phyloP scores from a whole-genome alignment of 2,329 filamentous ascomycete genomes.

The Aspergillus thermomutatus region DNA sequence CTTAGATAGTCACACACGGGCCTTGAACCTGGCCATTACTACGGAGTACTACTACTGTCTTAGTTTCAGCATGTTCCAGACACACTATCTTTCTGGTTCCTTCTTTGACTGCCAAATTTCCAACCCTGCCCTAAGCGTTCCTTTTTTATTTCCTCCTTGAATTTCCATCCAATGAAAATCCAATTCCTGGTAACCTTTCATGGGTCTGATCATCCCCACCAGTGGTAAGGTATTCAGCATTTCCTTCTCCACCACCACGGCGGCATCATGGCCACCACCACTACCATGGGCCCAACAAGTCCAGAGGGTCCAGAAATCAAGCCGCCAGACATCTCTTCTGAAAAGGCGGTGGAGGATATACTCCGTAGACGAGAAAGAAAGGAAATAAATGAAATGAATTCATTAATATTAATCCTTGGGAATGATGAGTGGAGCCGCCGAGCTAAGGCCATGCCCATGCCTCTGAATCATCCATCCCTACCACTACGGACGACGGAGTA shows the following conservation, averaged over 20 bases:
- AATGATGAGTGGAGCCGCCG: constrained; percentile 13
- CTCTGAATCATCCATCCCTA: constrained; percentile 16
- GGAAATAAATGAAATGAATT: no score
- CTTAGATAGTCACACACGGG: constrained; percentile 13
- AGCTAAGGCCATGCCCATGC: constrained; percentile 14
- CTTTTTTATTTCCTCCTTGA: constrained; percentile 1
- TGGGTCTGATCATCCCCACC: constrained; percentile 18
- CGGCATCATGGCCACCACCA: background rate
- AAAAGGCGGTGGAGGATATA: background rate
- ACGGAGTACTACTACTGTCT: background rate
- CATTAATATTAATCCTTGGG: no score
- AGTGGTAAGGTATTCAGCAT: constrained; percentile 10
- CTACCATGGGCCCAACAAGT: constrained; percentile 2
- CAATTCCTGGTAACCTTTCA: background rate
- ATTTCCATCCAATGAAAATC: constrained; percentile 8
- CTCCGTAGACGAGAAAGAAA: no score
- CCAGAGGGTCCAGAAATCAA: constrained; percentile 6
- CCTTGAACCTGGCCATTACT: constrained; percentile 6
- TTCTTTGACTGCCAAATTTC: background rate
- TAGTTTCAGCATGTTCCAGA: constrained; percentile 15
- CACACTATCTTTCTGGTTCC: constrained; percentile 6
- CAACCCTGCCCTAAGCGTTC: constrained; percentile 3
- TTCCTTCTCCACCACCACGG: constrained; percentile 1
- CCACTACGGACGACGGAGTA: no score
- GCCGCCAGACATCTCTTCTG: background rate